Evolutionary conservation across 1,139 yeast species (phyloP).

Genomic region (Pichia terricola): DNA sequence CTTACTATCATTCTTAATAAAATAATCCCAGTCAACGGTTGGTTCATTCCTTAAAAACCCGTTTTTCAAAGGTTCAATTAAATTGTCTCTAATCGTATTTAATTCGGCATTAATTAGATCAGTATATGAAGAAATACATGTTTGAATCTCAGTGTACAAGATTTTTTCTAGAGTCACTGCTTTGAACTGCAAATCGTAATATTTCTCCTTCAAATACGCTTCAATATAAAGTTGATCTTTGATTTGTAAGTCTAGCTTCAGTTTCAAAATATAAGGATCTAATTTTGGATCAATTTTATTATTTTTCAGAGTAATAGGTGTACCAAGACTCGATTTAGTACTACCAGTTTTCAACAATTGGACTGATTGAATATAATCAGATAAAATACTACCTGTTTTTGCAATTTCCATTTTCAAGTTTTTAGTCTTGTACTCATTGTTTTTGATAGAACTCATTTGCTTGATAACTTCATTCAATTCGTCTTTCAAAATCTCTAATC

Average conservation of each 20-base stretch:
- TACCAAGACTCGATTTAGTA: slow-evolving; percentile 24
- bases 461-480: slow-evolving; percentile 58
- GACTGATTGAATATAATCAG: slow-evolving; percentile 35
- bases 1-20: slow-evolving; percentile 44
- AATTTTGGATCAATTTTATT: slow-evolving; percentile 25
- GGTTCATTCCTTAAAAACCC: slow-evolving; percentile 58
- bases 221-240: slow-evolving; percentile 62
- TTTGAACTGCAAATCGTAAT: slow-evolving; percentile 58
- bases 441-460: slow-evolving; percentile 48
- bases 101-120: slow-evolving; percentile 49
- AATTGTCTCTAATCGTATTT: slow-evolving; percentile 42
- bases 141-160: slow-evolving; percentile 56
- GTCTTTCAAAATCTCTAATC: slow-evolving; percentile 58
- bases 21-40: slow-evolving; percentile 66
- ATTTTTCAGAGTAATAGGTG: slow-evolving; percentile 15
- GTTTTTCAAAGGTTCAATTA: slow-evolving; percentile 51
- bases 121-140: slow-evolving; percentile 45
- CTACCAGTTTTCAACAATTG: slow-evolving; percentile 26
- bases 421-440: slow-evolving; percentile 38
- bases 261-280: slow-evolving; percentile 61
- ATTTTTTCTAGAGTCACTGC: slow-evolving; percentile 65
- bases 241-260: slow-evolving; percentile 58
- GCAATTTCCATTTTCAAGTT: slow-evolving; percentile 43
- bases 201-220: slow-evolving; percentile 62
- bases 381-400: slow-evolving; percentile 42